These are phyloP conservation scores for Physcomitrellopsis africana DNA, from an alignment of 225 moss, liverwort and hornwort genomes.

Conservation along the genomic window DNA sequence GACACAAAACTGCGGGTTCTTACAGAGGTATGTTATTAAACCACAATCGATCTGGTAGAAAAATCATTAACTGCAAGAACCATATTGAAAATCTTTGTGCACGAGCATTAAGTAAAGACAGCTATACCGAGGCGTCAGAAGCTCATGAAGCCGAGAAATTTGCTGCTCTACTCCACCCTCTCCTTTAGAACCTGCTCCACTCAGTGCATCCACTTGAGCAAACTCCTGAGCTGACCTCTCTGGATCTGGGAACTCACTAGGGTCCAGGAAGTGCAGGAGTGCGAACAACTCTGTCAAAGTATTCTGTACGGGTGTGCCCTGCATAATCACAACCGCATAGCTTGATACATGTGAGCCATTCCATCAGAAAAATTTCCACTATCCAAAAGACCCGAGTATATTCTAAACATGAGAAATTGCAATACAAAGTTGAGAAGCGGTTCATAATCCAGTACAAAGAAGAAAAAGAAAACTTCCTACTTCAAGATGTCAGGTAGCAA, in stretches of 20 bases:
- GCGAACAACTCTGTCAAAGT: slow-evolving; percentile 80
- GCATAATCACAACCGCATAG: slow-evolving; percentile 35
- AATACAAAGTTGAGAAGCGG: not conserved
- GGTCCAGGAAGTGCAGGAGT: slow-evolving; percentile 84
- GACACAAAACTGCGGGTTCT: slow-evolving; percentile 2
- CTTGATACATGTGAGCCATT: not conserved
- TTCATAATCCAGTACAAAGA: not conserved
- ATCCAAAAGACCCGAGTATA: no score
- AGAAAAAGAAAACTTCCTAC: slow-evolving; percentile 10
- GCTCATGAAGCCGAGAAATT: slow-evolving; percentile 73
- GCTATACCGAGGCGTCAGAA: slow-evolving; percentile 70
- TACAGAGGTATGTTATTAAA: not conserved
- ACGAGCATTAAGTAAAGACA: slow-evolving; percentile 11
- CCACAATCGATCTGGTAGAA: no score
- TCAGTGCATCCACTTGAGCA: slow-evolving; percentile 58
- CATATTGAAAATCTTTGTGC: slow-evolving; percentile 5
- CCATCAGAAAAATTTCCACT: no score
- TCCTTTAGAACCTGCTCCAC: slow-evolving; percentile 50
- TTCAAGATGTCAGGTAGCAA: not conserved
- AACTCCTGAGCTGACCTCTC: slow-evolving; percentile 65
- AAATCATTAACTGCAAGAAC: no score
- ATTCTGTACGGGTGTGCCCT: slow-evolving; percentile 91
- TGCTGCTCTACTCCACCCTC: slow-evolving; percentile 62
- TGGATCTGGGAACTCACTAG: slow-evolving; percentile 71
- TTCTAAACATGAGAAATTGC: no score